Evolutionary conservation across 306 rosid species (phyloP).

Genomic region (Sindora glabra): DNA sequence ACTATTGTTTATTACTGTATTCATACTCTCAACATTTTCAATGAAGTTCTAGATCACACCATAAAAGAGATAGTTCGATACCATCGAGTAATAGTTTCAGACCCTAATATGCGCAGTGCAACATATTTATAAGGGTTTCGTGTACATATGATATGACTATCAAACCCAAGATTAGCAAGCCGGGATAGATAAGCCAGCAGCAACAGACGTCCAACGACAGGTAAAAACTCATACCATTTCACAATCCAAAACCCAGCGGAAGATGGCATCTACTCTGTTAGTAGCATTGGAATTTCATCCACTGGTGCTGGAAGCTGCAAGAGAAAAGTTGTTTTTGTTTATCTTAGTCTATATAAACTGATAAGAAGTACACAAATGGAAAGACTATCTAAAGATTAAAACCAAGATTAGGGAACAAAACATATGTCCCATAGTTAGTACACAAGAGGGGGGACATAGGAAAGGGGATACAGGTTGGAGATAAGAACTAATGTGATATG

Average conservation of each 20-base stretch:
- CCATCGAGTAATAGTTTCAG: slow-evolving; percentile 5
- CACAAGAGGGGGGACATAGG: neutral
- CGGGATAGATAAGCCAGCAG: slow-evolving; percentile 9
- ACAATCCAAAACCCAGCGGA: neutral
- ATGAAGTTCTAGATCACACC: slow-evolving; percentile 5
- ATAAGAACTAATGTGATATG: neutral
- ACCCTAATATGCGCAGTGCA: slow-evolving; percentile 17
- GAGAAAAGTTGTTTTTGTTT: too few species aligned
- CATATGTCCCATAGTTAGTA: neutral
- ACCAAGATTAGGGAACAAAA: neutral
- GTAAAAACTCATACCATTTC: slow-evolving; percentile 20
- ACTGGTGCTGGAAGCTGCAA: slow-evolving; percentile 71
- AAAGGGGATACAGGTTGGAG: neutral
- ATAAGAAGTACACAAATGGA: neutral
- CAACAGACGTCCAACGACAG: slow-evolving; percentile 1
- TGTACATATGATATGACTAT: neutral
- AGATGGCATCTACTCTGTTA: slow-evolving; percentile 57
- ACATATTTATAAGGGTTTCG: neutral
- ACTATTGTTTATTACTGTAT: too few species aligned
- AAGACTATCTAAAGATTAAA: neutral
- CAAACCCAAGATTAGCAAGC: slow-evolving; percentile 24
- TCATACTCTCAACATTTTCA: too few species aligned
- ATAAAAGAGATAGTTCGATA: neutral
- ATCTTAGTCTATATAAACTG: too few species aligned
- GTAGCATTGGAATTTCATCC: slow-evolving; percentile 64